Conservation (phyloP, 805 yeast species). For the Saccharomycopsis selenospora region DNA sequence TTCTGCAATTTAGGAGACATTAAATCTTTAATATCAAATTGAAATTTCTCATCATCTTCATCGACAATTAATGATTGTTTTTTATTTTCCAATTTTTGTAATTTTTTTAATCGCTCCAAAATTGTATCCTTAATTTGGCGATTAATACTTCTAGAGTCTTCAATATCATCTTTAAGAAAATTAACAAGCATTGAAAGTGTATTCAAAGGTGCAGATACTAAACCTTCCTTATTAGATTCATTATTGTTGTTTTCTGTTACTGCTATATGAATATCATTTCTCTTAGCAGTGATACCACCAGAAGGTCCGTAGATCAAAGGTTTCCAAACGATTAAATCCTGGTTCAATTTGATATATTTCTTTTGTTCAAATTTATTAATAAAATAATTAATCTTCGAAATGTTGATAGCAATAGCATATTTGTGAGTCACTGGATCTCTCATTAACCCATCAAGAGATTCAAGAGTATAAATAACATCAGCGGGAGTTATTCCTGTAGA, state of each 20-base stretch:
- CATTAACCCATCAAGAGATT: constrained; percentile 58
- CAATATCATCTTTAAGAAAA: constrained; percentile 62
- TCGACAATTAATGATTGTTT: constrained; percentile 27
- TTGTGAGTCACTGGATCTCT: constrained; percentile 36
- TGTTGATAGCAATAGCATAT: constrained; percentile 50
- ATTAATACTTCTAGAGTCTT: constrained; percentile 55
- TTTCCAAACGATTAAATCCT: constrained; percentile 62
- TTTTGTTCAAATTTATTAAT: constrained; percentile 49
- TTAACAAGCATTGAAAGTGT: constrained; percentile 51
- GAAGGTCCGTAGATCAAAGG: constrained; percentile 80
- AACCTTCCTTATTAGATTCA: neutral
- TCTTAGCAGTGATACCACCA: constrained; percentile 66
- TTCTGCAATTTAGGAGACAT: neutral
- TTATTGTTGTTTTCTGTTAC: neutral
- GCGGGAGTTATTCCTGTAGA: constrained; percentile 81
- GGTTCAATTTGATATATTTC: constrained; percentile 43
- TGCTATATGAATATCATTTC: constrained; percentile 14
- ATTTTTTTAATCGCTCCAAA: constrained; percentile 25
- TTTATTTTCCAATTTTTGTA: constrained; percentile 22
- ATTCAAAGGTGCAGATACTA: constrained; percentile 5
- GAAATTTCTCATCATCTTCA: constrained; percentile 25
- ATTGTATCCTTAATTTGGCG: constrained; percentile 47
- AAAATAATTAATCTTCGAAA: constrained; percentile 34
- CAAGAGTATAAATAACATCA: constrained; percentile 83
- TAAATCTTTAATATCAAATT: constrained; percentile 18